These are phyloP conservation scores for Podospora australis DNA, from an alignment of 495 filamentous ascomycete genomes.

Conservation along the genomic window DNA sequence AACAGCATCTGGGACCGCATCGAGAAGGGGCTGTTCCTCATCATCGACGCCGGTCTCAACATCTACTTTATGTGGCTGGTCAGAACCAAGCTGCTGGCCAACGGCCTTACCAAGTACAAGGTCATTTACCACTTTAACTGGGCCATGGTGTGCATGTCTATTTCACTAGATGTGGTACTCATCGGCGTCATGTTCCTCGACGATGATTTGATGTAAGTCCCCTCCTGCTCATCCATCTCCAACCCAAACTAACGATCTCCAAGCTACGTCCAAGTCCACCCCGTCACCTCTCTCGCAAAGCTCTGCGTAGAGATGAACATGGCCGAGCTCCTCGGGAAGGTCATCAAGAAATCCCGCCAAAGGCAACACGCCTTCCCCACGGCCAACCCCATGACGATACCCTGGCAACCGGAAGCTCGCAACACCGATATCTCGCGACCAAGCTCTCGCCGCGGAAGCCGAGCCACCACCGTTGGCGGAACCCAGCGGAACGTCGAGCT, in stretches of 20 bases:
- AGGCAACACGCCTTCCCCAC: background rate
- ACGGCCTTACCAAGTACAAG: conserved; percentile 45
- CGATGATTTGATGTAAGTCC: conserved; percentile 22
- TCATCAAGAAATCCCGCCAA: conserved; percentile 18
- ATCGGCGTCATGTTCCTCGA: conserved; percentile 27
- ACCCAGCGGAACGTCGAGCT: too few relatives aligned
- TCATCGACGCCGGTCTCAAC: conserved; percentile 44
- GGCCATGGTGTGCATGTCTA: conserved; percentile 41
- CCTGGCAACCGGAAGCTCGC: too few relatives aligned
- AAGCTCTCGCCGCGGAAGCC: too few relatives aligned
- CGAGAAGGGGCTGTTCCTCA: conserved; percentile 42
- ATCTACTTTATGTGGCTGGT: conserved; percentile 43
- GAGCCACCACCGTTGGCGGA: too few relatives aligned
- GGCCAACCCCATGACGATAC: background rate
- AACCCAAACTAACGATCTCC: background rate
- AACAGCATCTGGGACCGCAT: conserved; percentile 47
- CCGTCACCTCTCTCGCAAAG: conserved; percentile 44
- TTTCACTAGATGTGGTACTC: conserved; percentile 41
- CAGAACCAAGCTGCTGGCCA: conserved; percentile 37
- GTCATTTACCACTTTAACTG: conserved; percentile 44
- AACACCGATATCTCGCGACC: too few relatives aligned
- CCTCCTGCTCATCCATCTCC: background rate
- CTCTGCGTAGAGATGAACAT: conserved; percentile 50
- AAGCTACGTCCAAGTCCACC: conserved; percentile 48
- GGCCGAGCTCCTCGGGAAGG: conserved; percentile 41